Conservation (phyloP, 2,329 filamentous ascomycete species). For the Elsinoe perseae region DNA sequence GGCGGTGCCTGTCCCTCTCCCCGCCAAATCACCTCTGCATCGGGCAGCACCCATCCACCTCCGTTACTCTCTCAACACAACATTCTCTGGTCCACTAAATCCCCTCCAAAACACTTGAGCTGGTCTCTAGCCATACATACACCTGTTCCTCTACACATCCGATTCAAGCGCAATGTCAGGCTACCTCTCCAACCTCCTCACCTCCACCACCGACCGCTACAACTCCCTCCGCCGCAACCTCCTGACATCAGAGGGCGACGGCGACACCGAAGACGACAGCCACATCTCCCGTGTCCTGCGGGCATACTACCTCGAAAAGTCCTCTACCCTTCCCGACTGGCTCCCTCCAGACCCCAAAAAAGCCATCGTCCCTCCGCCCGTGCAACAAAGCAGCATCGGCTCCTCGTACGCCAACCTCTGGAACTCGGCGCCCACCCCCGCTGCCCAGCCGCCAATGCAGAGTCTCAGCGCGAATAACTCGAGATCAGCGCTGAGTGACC, state of each 20-base stretch:
- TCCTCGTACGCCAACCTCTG: slow-evolving; percentile 18
- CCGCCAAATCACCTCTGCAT: neutral
- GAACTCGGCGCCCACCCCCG: slow-evolving; percentile 37
- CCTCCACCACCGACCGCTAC: slow-evolving; percentile 49
- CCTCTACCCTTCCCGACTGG: slow-evolving; percentile 73
- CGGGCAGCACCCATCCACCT: slow-evolving; percentile 9
- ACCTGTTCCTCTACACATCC: neutral
- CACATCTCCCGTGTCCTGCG: slow-evolving; percentile 91
- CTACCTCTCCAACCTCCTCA: slow-evolving; percentile 69
- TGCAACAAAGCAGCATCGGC: slow-evolving; percentile 46
- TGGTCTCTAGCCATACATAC: neutral
- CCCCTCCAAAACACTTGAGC: neutral
- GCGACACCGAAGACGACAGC: slow-evolving; percentile 70
- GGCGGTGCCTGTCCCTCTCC: neutral
- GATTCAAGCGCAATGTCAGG: slow-evolving; percentile 53
- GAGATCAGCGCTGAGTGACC: slow-evolving; percentile 46
- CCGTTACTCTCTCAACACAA: too few relatives aligned
- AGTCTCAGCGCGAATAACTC: slow-evolving; percentile 27
- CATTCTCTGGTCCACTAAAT: too few relatives aligned
- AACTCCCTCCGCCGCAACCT: slow-evolving; percentile 55
- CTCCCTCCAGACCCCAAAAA: slow-evolving; percentile 83
- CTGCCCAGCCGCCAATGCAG: slow-evolving; percentile 27
- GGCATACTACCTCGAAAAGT: slow-evolving; percentile 86
- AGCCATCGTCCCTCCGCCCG: slow-evolving; percentile 44
- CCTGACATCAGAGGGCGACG: slow-evolving; percentile 52